Evolutionary conservation across 176 grass and related monocot species (phyloP).

Genomic region (Oryza meyeriana): DNA sequence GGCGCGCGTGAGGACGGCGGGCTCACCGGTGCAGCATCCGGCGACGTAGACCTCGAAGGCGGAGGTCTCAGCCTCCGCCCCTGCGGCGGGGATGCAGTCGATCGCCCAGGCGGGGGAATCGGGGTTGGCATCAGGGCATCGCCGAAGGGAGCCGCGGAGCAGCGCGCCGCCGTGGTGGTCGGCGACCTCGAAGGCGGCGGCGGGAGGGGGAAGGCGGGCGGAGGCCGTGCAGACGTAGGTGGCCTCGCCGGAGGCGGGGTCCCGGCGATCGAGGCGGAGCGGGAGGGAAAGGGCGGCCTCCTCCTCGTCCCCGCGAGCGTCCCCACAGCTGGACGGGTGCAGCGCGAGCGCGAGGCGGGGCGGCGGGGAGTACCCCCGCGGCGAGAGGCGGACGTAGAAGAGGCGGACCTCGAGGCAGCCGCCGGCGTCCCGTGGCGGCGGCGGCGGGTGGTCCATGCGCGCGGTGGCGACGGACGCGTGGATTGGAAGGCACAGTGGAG

Average conservation of each 20-base stretch:
- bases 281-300: slow-evolving; percentile 17
- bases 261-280: slow-evolving; percentile 67
- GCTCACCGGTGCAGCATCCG: slow-evolving; percentile 64
- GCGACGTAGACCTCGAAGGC: slow-evolving; percentile 81
- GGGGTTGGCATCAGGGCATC: slow-evolving; percentile 30
- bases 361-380: slow-evolving; percentile 21
- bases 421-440: slow-evolving; percentile 1
- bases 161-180: slow-evolving; percentile 64
- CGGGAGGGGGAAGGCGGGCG: slow-evolving; percentile 42
- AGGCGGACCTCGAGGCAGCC: slow-evolving; percentile 71
- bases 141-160: slow-evolving; percentile 54
- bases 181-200: slow-evolving; percentile 58
- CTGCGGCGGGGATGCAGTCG: slow-evolving; percentile 52
- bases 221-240: slow-evolving; percentile 73
- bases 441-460: slow-evolving; percentile 33
- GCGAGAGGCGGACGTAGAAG: slow-evolving; percentile 79
- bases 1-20: slow-evolving; percentile 61
- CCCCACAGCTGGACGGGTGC: slow-evolving; percentile 4
- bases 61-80: slow-evolving; percentile 45
- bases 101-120: slow-evolving; percentile 58
- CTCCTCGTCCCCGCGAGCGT: neutral
- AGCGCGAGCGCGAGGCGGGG: slow-evolving; percentile 49
- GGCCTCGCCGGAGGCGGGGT: slow-evolving; percentile 53
- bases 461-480: neutral
- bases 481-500: neutral